Percentiles rank a stretch among this genome's conserved stretches.
Evolutionary conservation across 2,329 filamentous ascomycete species (phyloP).

Genomic region (Sclerotinia subarctica): DNA sequence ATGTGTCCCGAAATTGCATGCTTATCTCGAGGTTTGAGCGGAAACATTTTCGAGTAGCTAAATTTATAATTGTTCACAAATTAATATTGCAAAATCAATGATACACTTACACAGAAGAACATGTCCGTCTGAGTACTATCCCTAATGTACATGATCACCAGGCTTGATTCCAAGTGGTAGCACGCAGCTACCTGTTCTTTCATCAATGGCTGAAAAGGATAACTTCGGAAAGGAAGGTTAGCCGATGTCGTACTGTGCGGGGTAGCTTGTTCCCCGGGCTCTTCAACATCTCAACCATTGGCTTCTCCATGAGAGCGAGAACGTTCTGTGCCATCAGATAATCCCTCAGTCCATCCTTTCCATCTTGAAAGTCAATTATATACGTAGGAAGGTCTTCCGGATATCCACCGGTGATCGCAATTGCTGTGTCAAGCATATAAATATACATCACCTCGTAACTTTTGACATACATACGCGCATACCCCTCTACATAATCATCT

Average conservation of each 20-base stretch:
- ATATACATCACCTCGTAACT: background rate
- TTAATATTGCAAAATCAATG: no score
- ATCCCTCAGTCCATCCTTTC: background rate
- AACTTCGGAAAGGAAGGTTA: conserved; percentile 8
- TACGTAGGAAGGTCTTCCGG: conserved; percentile 1
- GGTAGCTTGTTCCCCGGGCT: background rate
- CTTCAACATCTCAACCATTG: background rate
- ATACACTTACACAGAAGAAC: background rate
- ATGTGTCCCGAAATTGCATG: no score
- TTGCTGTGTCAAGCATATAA: background rate
- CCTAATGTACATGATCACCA: background rate
- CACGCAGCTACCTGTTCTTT: background rate
- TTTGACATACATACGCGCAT: no score
- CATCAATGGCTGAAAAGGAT: background rate
- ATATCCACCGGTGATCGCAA: background rate
- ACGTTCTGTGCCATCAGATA: background rate
- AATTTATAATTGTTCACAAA: background rate
- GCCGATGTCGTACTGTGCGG: conserved; percentile 14
- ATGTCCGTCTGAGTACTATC: background rate
- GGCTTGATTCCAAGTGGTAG: background rate
- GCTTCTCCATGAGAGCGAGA: background rate
- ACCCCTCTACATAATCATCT: background rate
- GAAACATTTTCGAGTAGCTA: background rate
- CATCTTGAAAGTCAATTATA: no score
- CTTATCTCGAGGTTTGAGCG: no score